Conservation (phyloP, 805 yeast genomes). For the Kregervanrija fluxuum region DNA sequence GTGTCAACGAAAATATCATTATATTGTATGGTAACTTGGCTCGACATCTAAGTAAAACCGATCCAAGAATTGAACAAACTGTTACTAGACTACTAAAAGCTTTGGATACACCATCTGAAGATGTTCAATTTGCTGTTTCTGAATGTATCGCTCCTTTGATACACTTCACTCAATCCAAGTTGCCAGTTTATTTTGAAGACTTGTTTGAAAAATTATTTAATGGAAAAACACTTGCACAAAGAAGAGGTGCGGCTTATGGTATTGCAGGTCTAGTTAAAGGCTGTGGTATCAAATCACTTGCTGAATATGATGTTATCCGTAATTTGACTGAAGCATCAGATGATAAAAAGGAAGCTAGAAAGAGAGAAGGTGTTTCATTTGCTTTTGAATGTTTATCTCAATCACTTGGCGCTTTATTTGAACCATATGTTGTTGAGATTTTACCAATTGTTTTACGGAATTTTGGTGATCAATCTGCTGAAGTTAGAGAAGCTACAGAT, state of each 20-base stretch:
- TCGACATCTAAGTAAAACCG: slow-evolving; percentile 64
- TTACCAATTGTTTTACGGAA: slow-evolving; percentile 74
- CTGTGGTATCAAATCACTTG: slow-evolving; percentile 69
- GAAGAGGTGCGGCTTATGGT: slow-evolving; percentile 96
- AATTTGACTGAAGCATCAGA: slow-evolving; percentile 77
- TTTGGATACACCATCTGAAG: slow-evolving; percentile 80
- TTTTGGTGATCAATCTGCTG: slow-evolving; percentile 78
- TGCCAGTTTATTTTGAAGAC: slow-evolving; percentile 47
- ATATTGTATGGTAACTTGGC: slow-evolving; percentile 89
- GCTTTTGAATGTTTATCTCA: slow-evolving; percentile 80
- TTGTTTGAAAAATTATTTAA: slow-evolving; percentile 55
- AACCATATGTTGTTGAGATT: slow-evolving; percentile 88
- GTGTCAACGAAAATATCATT: slow-evolving; percentile 70
- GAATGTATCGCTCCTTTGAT: slow-evolving; percentile 84
- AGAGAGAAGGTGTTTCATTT: slow-evolving; percentile 83
- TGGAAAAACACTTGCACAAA: slow-evolving; percentile 40
- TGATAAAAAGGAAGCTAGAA: slow-evolving; percentile 65
- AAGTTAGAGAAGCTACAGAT: slow-evolving; percentile 85
- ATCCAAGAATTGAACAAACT: slow-evolving; percentile 57
- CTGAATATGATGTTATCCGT: slow-evolving; percentile 71
- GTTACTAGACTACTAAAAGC: slow-evolving; percentile 67
- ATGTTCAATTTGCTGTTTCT: slow-evolving; percentile 82
- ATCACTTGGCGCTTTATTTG: slow-evolving; percentile 70
- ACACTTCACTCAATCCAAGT: slow-evolving; percentile 40
- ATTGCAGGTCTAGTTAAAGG: slow-evolving; percentile 92